Evolutionary conservation across 306 rosid genomes (phyloP), one percentile per base, ranked within the genome.

Genomic region (Sphenostylis stenocarpa): DNA sequence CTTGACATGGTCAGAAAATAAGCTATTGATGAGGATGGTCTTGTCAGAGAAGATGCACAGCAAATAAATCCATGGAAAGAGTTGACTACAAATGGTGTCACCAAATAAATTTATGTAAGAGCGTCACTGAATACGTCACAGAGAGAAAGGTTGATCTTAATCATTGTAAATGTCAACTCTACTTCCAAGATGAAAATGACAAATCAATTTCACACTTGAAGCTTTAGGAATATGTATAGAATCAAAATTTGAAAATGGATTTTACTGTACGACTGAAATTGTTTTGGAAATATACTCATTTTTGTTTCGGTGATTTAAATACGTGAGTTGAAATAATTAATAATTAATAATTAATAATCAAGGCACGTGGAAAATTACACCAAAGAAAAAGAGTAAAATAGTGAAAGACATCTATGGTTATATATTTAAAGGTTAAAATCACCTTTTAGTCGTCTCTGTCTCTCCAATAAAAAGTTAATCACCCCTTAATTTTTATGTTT

Each of bases 1-100:
- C 84, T 49, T 56, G 88, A 73, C 85, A 85, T 85, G 44, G 11
- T 48, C 49, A 9, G 6, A 51, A 31, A 31, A 20, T 62, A 49
- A 45, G 49, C 7, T 39, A 23, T 33, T 17, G 53, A 20, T 21
- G 14, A 19, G 14, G 36, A 9, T 47, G 33, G 29, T 55, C 13
- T 28, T 29, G 12, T 28, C 38, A 36, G 21, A 34, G 6, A 44
- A 26, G 28, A 26, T 26, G 28, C 1, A 26, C 28, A 26, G 1
- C 28, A 26, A 26, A 26, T 26, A 2, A 26, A 8, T 38, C n/a
- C 5, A 5, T 24, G 38, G 29, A 26, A 45, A 57, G 31, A 65
- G 12, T 43, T 17, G 47, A 60, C 70, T 12, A 0, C 16, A 47
- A 75, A 31, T 11, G 7, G 45, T 15, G 21, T 60, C 21, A 60